A percentile compares a stretch with the other conserved stretches of the same genome.
phyloP scores from a whole-genome alignment of 2,329 filamentous ascomycete genomes.

The Neopestalotiopsis clavispora region DNA sequence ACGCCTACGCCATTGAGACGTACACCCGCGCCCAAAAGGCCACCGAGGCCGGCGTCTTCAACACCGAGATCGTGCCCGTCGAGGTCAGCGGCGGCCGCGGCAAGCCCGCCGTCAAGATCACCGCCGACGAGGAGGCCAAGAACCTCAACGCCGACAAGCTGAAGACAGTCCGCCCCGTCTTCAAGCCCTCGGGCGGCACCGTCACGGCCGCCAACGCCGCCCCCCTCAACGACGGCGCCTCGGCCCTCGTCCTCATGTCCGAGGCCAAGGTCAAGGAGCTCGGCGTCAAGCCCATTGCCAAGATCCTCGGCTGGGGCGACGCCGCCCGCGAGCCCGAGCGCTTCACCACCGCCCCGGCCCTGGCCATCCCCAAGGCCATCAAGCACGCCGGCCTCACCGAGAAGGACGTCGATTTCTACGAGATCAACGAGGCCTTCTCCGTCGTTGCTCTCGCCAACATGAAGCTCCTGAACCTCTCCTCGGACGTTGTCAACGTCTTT shows the following conservation, averaged over 20 bases:
- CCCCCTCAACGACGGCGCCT: constrained; percentile 92
- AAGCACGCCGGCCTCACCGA: constrained; percentile 87
- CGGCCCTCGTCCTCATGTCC: constrained; percentile 90
- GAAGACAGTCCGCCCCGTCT: constrained; percentile 82
- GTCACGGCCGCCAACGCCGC: constrained; percentile 97
- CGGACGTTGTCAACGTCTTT: constrained; percentile 92
- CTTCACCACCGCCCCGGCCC: constrained; percentile 91
- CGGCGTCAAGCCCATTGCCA: constrained; percentile 87
- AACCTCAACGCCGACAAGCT: constrained; percentile 89
- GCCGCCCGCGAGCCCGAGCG: constrained; percentile 89
- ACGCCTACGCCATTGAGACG: constrained; percentile 92
- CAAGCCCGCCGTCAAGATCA: constrained; percentile 82
- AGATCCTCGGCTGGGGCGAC: constrained; percentile 97
- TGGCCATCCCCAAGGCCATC: constrained; percentile 96
- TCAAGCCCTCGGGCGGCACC: constrained; percentile 80
- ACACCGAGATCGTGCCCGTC: constrained; percentile 85
- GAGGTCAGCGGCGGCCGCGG: constrained; percentile 87
- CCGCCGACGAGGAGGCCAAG: constrained; percentile 93
- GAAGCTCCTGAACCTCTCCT: constrained; percentile 80
- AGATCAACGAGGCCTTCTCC: constrained; percentile 99
- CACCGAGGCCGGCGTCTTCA: constrained; percentile 80
- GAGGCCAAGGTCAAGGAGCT: constrained; percentile 94
- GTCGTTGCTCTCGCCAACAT: constrained; percentile 96
- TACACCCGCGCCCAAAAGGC: constrained; percentile 79
- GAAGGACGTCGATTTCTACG: constrained; percentile 86